These are phyloP conservation scores for Ustulina deusta DNA, from an alignment of 2,329 filamentous ascomycete species.

Conservation along the genomic window DNA sequence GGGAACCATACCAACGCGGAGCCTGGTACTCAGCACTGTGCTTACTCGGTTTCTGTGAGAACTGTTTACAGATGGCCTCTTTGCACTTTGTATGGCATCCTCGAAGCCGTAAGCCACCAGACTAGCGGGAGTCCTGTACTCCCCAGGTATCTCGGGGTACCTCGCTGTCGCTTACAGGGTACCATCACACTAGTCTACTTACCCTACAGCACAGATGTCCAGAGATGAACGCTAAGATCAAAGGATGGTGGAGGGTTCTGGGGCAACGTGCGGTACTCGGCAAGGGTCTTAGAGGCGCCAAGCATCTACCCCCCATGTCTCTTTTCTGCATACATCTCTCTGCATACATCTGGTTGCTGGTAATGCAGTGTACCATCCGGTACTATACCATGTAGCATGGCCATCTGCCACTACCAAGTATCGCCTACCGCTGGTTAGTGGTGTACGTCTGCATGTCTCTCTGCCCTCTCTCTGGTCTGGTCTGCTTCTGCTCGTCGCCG, in stretches of 20 bases:
- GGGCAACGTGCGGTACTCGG: slow-evolving; percentile 43
- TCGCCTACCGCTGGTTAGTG: slow-evolving; percentile 33
- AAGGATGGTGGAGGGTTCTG: slow-evolving; percentile 44
- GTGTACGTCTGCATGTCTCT: slow-evolving; percentile 12
- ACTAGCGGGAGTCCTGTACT: slow-evolving; percentile 22
- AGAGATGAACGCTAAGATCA: slow-evolving; percentile 45
- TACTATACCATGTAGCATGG: slow-evolving; percentile 20
- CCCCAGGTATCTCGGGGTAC: slow-evolving; percentile 46
- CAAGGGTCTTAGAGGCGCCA: slow-evolving; percentile 49
- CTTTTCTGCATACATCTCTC: slow-evolving; percentile 43
- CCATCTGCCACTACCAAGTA: slow-evolving; percentile 21
- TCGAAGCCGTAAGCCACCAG: slow-evolving; percentile 31
- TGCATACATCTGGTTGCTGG: slow-evolving; percentile 42
- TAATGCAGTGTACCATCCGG: slow-evolving; percentile 8
- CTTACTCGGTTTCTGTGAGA: not conserved
- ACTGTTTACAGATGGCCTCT: not conserved
- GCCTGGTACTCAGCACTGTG: slow-evolving; percentile 11
- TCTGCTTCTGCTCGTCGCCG: slow-evolving; percentile 15
- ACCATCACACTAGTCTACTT: slow-evolving; percentile 35
- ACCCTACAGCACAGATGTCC: slow-evolving; percentile 32
- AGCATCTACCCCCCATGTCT: slow-evolving; percentile 45
- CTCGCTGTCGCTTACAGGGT: slow-evolving; percentile 42
- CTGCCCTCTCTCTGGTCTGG: no score
- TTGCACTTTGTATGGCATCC: slow-evolving; percentile 7
- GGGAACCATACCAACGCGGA: slow-evolving; percentile 11